Evolutionary conservation across 371 early-diverging fungal species (phyloP).

Genomic region (Batkoa obscura): DNA sequence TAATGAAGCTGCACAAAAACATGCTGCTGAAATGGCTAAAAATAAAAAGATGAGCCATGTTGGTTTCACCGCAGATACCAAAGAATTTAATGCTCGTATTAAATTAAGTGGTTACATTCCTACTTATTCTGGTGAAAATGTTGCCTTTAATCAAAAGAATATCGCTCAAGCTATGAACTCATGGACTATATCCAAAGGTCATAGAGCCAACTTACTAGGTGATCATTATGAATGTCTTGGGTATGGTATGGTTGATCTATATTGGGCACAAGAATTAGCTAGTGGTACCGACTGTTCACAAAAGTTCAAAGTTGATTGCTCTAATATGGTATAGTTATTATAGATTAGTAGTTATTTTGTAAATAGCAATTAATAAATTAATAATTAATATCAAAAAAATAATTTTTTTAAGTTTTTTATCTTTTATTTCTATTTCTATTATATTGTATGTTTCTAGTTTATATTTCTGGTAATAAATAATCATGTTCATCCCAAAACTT

Average conservation of each 20-base stretch:
- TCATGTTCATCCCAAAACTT: conserved; percentile 49
- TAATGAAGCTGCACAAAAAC: conserved; percentile 13
- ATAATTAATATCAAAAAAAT: too few relatives aligned
- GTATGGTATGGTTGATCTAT: not conserved
- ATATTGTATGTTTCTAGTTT: too few relatives aligned
- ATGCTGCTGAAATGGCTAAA: conserved; percentile 13
- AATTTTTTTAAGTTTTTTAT: too few relatives aligned
- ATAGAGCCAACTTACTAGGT: not conserved
- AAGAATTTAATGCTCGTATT: not conserved
- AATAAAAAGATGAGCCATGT: conserved; percentile 15
- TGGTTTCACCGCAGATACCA: conserved; percentile 5
- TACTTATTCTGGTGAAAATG: not conserved
- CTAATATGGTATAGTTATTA: too few relatives aligned
- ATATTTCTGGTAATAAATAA: too few relatives aligned
- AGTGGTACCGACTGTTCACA: too few relatives aligned
- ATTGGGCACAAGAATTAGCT: conserved; percentile 4
- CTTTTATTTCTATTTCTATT: too few relatives aligned
- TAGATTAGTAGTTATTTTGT: too few relatives aligned
- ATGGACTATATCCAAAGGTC: not conserved
- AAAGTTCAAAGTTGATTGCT: too few relatives aligned
- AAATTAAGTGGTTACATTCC: not conserved
- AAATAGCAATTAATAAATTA: too few relatives aligned
- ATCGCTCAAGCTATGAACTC: not conserved
- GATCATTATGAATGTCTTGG: not conserved
- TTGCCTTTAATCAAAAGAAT: not conserved